Evolutionary conservation across 208 protist genomes (phyloP), one percentile per base, ranked within the genome.

Genomic region (Lotmaria passim): DNA sequence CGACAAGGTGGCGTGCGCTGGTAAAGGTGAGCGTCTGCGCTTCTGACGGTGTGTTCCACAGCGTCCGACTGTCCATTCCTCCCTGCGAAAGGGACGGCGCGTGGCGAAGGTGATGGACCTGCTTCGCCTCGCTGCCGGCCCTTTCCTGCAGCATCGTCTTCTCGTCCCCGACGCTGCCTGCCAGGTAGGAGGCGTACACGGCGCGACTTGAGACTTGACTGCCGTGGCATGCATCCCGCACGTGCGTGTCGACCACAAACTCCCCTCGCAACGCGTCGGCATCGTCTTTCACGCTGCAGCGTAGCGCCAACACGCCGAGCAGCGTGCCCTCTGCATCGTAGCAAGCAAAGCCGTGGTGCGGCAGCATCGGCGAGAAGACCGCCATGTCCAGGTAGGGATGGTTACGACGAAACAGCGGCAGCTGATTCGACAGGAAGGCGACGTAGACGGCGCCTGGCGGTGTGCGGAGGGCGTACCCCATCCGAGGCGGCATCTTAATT

Each of bases 321-420:
- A 84, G 36, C 0, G 46, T 12, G 11, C 80, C 71, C 17, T 82
- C 53, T 0, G 31, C 62, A n/a, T 75, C 56, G 73, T 91, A 94
- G 72, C 89, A 91, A 24, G 81, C 83, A 24, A 94, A 78, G 46
- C 75, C 89, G 57, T 94, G 89, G 61, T 94, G 85, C 21, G 86
- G 82, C 33, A 94, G 63, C 43, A 89, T 24, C 19, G 65, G 62
- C n/a, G 44, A 36, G 8, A 60, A 24, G 26, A 17, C 19, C n/a
- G 52, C 31, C 31, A 46, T 11, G 11, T 48, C 44, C 59, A 56
- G 56, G 3, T 57, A 26, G 23, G 71, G 56, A 69, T 94, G 89
- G 62, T 94, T 90, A 56, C 80, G 81, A 3, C 33, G 50, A 34
- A 92, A 68, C n/a, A 92, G 73, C 26, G 89, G 86, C 17, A 82